Conservation (phyloP, 73 alveolate genomes). For the Tetrahymena elliotti region DNA sequence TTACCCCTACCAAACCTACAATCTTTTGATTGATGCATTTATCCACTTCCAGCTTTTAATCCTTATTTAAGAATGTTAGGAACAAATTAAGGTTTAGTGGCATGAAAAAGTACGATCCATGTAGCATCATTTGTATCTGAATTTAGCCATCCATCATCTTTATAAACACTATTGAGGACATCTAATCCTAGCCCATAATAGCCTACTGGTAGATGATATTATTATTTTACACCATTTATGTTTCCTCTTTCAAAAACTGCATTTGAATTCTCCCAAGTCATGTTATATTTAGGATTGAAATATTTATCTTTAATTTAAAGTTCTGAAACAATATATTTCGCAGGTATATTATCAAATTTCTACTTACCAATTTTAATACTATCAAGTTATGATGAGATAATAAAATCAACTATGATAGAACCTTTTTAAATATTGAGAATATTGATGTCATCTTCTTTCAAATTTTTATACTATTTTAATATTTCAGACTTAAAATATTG, state of each 20-base stretch:
- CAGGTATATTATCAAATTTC: background rate
- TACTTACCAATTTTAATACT: background rate
- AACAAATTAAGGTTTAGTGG: background rate
- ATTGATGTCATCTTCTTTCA: background rate
- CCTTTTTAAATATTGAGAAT: background rate
- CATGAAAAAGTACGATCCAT: background rate
- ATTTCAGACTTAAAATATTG: background rate
- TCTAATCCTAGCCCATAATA: background rate
- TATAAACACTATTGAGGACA: background rate
- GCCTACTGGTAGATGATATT: background rate
- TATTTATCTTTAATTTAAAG: background rate
- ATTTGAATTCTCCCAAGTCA: background rate
- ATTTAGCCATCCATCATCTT: background rate
- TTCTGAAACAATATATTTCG: background rate
- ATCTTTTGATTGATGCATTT: background rate
- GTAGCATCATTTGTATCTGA: background rate
- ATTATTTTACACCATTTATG: background rate
- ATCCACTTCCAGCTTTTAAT: background rate
- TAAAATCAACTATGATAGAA: background rate
- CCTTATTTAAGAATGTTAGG: background rate
- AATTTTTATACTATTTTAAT: background rate
- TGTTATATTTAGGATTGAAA: background rate
- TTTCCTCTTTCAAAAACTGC: background rate
- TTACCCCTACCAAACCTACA: background rate
- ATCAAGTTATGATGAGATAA: background rate